Evolutionary conservation across 2,329 filamentous ascomycete species (phyloP).

Genomic region (Magnaporthiopsis incrustans): DNA sequence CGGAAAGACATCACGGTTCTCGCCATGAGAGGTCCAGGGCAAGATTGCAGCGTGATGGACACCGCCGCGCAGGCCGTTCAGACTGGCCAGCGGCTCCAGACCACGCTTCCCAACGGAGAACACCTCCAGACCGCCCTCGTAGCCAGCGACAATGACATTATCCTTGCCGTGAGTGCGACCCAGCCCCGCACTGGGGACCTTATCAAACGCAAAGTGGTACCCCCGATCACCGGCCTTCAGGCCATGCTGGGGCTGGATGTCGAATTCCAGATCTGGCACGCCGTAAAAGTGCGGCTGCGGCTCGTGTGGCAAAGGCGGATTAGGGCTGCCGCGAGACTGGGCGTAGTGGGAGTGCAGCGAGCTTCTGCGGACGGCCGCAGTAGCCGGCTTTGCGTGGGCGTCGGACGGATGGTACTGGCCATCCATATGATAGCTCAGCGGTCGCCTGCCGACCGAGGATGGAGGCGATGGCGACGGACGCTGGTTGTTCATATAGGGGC

Average conservation of each 20-base stretch:
- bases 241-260: constrained; percentile 39
- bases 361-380: constrained; percentile 32
- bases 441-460: constrained; percentile 32
- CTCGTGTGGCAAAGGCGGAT: constrained; percentile 66
- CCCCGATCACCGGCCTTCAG: constrained; percentile 59
- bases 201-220: constrained; percentile 77
- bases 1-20: constrained; percentile 51
- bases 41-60: constrained; percentile 79
- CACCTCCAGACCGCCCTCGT: constrained; percentile 71
- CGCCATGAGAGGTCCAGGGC: constrained; percentile 52
- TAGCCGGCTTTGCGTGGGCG: constrained; percentile 27
- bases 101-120: constrained; percentile 66
- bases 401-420: constrained; percentile 33
- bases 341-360: constrained; percentile 45
- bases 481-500: constrained; percentile 35
- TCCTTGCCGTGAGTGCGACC: constrained; percentile 36
- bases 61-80: constrained; percentile 71
- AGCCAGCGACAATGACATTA: constrained; percentile 68
- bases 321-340: constrained; percentile 35
- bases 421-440: constrained; percentile 49
- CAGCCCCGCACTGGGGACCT: constrained; percentile 40
- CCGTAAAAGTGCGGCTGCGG: constrained; percentile 72
- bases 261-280: constrained; percentile 62
- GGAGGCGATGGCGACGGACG: constrained; percentile 34
- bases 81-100: constrained; percentile 57